Percentiles rank a stretch among this genome's conserved stretches.
Conservation (phyloP, 2,329 filamentous ascomycete species). For the Pseudogymnoascus sp. region DNA sequence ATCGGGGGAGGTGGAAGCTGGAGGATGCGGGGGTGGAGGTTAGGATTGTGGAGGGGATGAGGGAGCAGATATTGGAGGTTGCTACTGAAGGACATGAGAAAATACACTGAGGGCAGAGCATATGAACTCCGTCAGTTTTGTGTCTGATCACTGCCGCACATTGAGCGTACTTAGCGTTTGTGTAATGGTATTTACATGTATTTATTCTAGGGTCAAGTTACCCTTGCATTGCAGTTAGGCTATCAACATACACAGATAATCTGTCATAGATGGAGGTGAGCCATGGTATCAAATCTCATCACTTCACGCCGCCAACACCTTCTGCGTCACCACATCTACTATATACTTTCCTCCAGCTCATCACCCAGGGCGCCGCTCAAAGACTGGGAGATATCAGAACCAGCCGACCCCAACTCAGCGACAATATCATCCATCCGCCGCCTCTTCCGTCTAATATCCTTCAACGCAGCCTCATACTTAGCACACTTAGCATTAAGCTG, state of each 20-base stretch:
- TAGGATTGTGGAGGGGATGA: conserved; percentile 63
- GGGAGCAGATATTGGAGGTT: conserved; percentile 70
- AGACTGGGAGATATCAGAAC: background rate
- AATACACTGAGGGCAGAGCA: background rate
- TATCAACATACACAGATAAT: background rate
- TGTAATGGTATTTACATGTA: background rate
- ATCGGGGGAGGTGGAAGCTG: conserved; percentile 63
- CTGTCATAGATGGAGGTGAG: background rate
- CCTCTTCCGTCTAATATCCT: background rate
- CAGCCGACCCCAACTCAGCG: background rate
- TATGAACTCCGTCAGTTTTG: background rate
- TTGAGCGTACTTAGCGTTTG: no score
- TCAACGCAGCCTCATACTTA: background rate
- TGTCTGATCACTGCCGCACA: background rate
- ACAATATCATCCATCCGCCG: conserved; percentile 3
- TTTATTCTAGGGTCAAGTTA: background rate
- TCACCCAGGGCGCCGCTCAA: background rate
- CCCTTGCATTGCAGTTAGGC: background rate
- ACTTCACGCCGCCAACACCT: background rate
- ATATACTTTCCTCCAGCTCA: background rate
- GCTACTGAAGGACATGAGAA: conserved; percentile 71
- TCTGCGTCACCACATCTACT: background rate
- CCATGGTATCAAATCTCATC: background rate
- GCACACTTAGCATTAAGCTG: background rate
- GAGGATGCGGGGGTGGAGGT: conserved; percentile 66